phyloP scores from a whole-genome alignment of 2,329 filamentous ascomycete genomes.

The Aureobasidium namibiae region DNA sequence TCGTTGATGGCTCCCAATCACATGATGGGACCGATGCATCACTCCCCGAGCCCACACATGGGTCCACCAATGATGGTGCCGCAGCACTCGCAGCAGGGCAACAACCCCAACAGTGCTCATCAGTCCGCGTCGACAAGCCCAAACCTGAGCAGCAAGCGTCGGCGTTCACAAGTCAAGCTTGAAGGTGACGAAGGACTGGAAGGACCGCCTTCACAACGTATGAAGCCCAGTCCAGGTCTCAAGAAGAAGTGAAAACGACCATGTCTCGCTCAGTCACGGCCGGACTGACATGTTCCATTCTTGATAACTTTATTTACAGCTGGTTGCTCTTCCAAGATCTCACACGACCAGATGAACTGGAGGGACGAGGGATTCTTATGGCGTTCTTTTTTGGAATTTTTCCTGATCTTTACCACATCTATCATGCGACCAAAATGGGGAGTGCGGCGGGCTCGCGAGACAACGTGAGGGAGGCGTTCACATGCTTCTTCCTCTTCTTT shows the following conservation, averaged over 20 bases:
- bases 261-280: not conserved
- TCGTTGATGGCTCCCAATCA: constrained; percentile 14
- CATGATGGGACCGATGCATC: constrained; percentile 18
- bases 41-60: constrained; percentile 41
- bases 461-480: constrained; percentile 4
- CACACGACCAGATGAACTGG: not conserved
- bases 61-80: constrained; percentile 45
- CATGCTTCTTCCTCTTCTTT: not conserved
- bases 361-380: not conserved
- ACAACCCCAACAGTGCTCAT: constrained; percentile 42
- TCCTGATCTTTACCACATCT: not conserved
- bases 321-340: not conserved
- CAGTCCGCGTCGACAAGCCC: constrained; percentile 55
- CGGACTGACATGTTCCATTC: not conserved
- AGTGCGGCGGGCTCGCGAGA: not conserved
- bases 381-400: not conserved
- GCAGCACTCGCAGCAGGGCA: constrained; percentile 49
- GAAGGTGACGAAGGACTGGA: constrained; percentile 45
- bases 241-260: not conserved
- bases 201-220: constrained; percentile 9
- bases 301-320: constrained; percentile 2
- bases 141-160: constrained; percentile 51
- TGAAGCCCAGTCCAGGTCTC: not conserved
- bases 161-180: constrained; percentile 52
- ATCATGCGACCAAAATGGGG: not conserved